Base-by-base conservation (phyloP, 352 stramenopile species). In the Pythium utonaiense region DNA sequence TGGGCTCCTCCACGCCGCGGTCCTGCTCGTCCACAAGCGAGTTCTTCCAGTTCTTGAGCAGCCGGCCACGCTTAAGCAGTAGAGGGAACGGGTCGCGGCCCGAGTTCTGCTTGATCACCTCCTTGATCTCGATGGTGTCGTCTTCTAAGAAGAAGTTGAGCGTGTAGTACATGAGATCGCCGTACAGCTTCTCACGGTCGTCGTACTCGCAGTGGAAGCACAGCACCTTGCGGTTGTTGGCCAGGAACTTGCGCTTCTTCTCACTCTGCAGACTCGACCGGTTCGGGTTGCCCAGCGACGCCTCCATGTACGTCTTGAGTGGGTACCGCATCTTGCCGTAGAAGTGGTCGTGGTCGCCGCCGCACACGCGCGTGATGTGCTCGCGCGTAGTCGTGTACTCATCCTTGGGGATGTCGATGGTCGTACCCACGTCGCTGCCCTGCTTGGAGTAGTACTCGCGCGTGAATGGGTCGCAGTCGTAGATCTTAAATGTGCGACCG, bases 141-240 rank as follows among this genome's bases (percentile, higher is more conserved):
- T 97, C 90, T 64, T 88, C 83, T 14, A 97, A 67, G 62, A 94
- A 97, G 60, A 88, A 96, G 61, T 89, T 77, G 40, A 97, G 71
- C 6, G 63, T 81, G 58, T 95, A 96, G 17, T 64, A 66, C 70
- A 86, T 85, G 52, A 95, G 69, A 25, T 95, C 86, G 27, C 87
- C 86, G 51, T 92, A 91, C 16, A 96, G 62, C 53, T 82, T 71
- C n/a, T 85, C 70, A 17, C 77, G 77, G 56, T 88, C 80, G 67
- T 97, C 88, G 69, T 88, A 96, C 56, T 92, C 75, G 67, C 81
- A 92, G 57, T 88, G 66, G 61, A 97, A 96, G 57, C 80, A 80
- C 41, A 97, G 54, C 49, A 91, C 80, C 49, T 94, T 93, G 67
- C 90, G 77, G 60, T 90, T 90, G 62, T 93, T 92, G 17, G 84